Evolutionary conservation across 345 rosid species (phyloP), one percentile per base, ranked within the genome.

Genomic region (Cochlearia excelsa): DNA sequence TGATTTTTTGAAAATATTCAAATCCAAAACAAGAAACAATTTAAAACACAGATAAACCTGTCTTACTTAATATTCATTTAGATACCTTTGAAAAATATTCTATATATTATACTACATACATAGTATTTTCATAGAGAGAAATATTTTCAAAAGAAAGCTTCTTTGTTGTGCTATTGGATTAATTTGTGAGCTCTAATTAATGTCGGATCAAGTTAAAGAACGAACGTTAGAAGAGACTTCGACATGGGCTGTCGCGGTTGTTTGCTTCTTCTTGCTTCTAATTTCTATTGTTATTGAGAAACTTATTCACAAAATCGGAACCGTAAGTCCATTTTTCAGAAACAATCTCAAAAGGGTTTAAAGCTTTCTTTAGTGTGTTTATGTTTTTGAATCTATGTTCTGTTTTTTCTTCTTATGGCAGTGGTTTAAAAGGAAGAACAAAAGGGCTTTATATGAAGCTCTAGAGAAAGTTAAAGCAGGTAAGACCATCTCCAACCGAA

Each of bases 381-480:
- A 16, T 54, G 62, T 66, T 65, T 50, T 35, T n/a, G 28, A 57
- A 16, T 44, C 59, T 27, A 57, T 57, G 26, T 5, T 54, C 56
- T 68, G 28, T 56, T 65, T 57, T 2, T 9, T 30, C 16, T 46
- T 34, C 27, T 66, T 23, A 1, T 48, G 10, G 48, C 79, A 93
- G 99, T 86, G 90, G 91, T 65, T 93, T 34, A 73, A 72, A 58
- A 85, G 51, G 56, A 85, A 75, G 69, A 75, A 75, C 59, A 89
- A 81, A 65, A 76, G 78, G 62, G 95, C 92, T 67, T 66, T 90
- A 2, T 82, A 49, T 38, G 99, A 93, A 63, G 84, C 97, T 9
- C 87, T 93, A n/a, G 99, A 85, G 65, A 93, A 93, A 64, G 74
- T 93, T 43, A 93, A 93, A 74, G 84, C 90, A 63, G 98, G 98